Evolutionary conservation across 2,329 filamentous ascomycete genomes (phyloP).

Genomic region (Neopestalotiopsis sp.): DNA sequence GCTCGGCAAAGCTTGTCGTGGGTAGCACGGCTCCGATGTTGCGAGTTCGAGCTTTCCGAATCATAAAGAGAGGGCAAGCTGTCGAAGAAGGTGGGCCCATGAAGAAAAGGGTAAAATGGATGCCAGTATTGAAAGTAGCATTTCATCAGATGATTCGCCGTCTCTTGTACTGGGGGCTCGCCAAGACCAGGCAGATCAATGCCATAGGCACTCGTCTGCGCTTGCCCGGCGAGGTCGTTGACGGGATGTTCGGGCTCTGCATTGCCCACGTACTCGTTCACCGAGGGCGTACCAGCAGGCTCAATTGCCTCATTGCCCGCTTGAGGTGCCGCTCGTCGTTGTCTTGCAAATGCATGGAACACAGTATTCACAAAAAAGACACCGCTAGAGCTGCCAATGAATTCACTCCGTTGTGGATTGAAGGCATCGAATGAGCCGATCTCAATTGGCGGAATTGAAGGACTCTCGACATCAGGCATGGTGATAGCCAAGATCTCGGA

Average conservation of each 20-base stretch:
- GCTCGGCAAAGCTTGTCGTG: constrained; percentile 34
- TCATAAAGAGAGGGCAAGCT: constrained; percentile 48
- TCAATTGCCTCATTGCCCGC: constrained; percentile 20
- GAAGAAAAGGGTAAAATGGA: constrained; percentile 56
- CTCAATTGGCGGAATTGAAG: constrained; percentile 30
- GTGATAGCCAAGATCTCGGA: neutral
- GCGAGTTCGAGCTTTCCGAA: too few relatives aligned
- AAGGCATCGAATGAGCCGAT: constrained; percentile 47
- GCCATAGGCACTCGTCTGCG: constrained; percentile 17
- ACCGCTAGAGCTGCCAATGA: constrained; percentile 56
- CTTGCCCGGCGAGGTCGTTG: neutral
- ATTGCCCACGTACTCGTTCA: neutral
- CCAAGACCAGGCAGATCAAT: constrained; percentile 30
- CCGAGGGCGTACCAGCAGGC: neutral
- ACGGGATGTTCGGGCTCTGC: neutral
- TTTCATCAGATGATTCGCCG: constrained; percentile 48
- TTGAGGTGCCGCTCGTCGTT: constrained; percentile 25
- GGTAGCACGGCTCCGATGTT: constrained; percentile 20
- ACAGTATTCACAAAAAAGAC: constrained; percentile 61
- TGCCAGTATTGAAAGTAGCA: constrained; percentile 57
- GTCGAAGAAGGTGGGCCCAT: constrained; percentile 52
- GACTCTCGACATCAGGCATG: neutral
- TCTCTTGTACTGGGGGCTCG: constrained; percentile 31
- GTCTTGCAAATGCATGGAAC: constrained; percentile 51
- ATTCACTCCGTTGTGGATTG: constrained; percentile 50